Evolutionary conservation across 2,329 filamentous ascomycete genomes (phyloP), one percentile per base, ranked within the genome.

Genomic region (Aspergillus luchuensis): DNA sequence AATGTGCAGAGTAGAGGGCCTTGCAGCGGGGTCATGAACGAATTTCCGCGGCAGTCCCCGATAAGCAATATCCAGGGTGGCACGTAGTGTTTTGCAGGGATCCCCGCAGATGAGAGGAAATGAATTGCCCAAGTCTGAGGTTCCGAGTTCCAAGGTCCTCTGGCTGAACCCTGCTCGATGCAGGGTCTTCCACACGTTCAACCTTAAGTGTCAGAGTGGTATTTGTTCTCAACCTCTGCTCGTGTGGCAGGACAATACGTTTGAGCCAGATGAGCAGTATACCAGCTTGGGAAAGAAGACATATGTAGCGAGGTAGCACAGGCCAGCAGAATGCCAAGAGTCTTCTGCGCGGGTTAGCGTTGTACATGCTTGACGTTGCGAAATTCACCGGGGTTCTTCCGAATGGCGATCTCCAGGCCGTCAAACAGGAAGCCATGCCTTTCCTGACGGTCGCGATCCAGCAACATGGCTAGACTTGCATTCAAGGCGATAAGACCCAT

Each of bases 341-440:
- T 21, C 19, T 45, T 19, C 41, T 45, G 41, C 41, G 19, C 21
- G 41, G 41, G 19, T 45, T 50, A 50, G 47, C 47, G 47, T 50
- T 30, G n/a, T 13, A 28, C 25, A 28, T 25, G 47, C 47, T 11
- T 50, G 15, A 33, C n/a, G 25, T 33, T 11, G 47, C 25, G 15
- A 50, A 50, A 50, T 50, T 50, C 47, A 8, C 47, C 47, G 47
- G 47, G 25, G 47, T 50, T 33, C 23, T 28, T 30, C 47, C 47
- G 47, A 17, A 15, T n/a, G 23, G 17, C 47, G 28, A 50, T 50
- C 25, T n/a, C 25, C 3, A 50, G 33, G 7, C 47, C 25, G 25
- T 30, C 47, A 25, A 28, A 15, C 45, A 49, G 13, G 8, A 28
- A 33, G n/a, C n/a, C 11, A 50, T 50, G 3, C 4, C 41, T 19